Evolutionary conservation across 768 basidiomycete genomes (phyloP).

Genomic region (Boletus rufocinnamomeus): DNA sequence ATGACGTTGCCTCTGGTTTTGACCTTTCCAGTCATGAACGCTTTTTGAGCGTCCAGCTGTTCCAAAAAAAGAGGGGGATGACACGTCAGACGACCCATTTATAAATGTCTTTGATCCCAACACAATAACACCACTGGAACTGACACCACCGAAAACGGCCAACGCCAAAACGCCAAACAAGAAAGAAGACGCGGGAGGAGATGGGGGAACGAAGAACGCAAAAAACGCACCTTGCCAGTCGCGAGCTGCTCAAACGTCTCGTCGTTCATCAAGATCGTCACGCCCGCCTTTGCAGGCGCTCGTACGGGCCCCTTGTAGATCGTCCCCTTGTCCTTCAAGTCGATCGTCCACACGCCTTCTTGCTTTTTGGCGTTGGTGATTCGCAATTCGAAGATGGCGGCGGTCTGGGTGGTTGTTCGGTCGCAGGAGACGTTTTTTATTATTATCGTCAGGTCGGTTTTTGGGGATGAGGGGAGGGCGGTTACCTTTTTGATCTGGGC

Average conservation of each 20-base stretch:
- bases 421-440: neutral
- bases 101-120: neutral
- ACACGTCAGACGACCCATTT: neutral
- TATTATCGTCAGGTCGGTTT: neutral
- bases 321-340: constrained; percentile 81
- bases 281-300: constrained; percentile 68
- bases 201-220: neutral
- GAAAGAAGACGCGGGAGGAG: neutral
- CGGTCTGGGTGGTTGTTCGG: constrained; percentile 47
- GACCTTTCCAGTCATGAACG: constrained; percentile 93
- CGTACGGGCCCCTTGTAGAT: constrained; percentile 66
- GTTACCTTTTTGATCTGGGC: constrained; percentile 71
- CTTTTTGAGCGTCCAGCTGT: constrained; percentile 88
- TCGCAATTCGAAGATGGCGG: constrained; percentile 84
- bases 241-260: constrained; percentile 74
- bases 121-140: neutral
- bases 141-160: neutral
- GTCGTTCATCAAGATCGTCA: constrained; percentile 77
- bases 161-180: neutral
- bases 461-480: neutral
- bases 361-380: constrained; percentile 73
- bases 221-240: constrained; percentile 58
- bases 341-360: constrained; percentile 85
- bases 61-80: neutral
- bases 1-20: constrained; percentile 93